These are phyloP conservation scores for Tetrahymena borealis DNA, from an alignment of 73 alveolate genomes.

Conservation along the genomic window DNA sequence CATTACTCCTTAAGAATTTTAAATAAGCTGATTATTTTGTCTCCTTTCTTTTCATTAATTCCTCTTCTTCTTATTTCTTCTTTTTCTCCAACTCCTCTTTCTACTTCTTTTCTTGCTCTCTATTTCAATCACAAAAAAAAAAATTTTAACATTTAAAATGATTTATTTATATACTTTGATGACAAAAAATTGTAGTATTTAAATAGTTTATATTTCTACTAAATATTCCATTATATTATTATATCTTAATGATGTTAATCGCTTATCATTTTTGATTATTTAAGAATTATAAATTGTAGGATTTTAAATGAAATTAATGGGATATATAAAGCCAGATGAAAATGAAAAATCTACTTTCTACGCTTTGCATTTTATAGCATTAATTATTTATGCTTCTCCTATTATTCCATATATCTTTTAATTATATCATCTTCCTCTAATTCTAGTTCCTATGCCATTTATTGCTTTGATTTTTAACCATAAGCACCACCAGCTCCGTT, in stretches of 20 bases:
- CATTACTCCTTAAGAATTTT: neutral
- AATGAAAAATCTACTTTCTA: neutral
- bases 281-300: too few species aligned
- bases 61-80: neutral
- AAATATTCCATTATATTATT: too few species aligned
- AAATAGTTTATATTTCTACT: too few species aligned
- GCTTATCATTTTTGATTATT: too few species aligned
- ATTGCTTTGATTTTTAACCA: neutral
- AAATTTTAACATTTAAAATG: neutral
- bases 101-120: neutral
- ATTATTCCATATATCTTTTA: neutral
- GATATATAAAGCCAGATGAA: neutral
- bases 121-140: neutral
- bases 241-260: too few species aligned
- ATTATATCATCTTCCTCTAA: neutral
- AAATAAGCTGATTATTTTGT: neutral
- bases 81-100: neutral
- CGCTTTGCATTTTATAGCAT: neutral
- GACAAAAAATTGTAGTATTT: too few species aligned
- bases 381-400: neutral
- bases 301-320: neutral
- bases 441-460: neutral
- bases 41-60: neutral
- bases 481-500: neutral
- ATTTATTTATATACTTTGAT: neutral